phyloP scores from a whole-genome alignment of 192 early-diverging fungal genomes.

The Coemansia sp. region DNA sequence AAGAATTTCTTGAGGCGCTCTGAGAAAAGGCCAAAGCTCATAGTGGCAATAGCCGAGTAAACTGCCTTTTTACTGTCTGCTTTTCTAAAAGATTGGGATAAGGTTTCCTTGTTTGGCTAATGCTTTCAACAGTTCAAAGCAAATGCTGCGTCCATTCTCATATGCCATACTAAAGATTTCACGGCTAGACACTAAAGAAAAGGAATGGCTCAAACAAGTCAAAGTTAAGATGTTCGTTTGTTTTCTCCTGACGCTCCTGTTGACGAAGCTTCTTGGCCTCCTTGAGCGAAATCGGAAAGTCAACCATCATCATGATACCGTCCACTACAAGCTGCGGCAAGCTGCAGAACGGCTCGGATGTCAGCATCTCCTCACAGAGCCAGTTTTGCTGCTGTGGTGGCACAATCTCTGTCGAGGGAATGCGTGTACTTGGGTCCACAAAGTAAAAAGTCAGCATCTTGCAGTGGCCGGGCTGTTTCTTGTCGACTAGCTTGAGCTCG shows the following conservation, averaged over 20 bases:
- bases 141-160: background rate
- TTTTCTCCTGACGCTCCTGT: slow-evolving; percentile 42
- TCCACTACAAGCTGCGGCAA: slow-evolving; percentile 20
- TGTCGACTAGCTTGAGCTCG: slow-evolving; percentile 59
- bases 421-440: slow-evolving; percentile 58
- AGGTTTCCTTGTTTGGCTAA: no score
- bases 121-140: no score
- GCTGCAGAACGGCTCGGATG: slow-evolving; percentile 1
- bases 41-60: no score
- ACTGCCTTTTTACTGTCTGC: no score
- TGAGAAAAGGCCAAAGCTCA: no score
- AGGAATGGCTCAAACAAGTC: slow-evolving; percentile 10
- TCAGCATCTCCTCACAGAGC: background rate
- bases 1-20: no score
- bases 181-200: background rate
- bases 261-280: slow-evolving; percentile 42
- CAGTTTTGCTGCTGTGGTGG: slow-evolving; percentile 64
- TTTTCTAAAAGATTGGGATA: no score
- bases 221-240: background rate
- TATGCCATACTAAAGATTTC: background rate
- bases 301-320: slow-evolving; percentile 8
- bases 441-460: slow-evolving; percentile 71
- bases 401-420: slow-evolving; percentile 58
- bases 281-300: slow-evolving; percentile 34
- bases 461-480: slow-evolving; percentile 59